Base-by-base conservation (phyloP, 2,329 filamentous ascomycete species). In the Aureobasidium pullulans region DNA sequence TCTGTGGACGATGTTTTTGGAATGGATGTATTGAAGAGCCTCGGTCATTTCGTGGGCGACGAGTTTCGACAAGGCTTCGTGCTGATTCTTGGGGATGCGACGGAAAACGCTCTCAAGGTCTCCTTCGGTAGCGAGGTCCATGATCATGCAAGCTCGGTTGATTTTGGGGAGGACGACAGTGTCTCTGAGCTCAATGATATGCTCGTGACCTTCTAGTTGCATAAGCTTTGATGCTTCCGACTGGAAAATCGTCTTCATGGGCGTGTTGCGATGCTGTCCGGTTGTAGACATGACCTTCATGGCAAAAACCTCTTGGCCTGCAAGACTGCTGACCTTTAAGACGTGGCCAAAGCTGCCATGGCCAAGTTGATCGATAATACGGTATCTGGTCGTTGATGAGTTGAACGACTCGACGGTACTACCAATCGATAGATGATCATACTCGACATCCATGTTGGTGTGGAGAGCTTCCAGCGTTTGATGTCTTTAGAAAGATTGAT, bases 11-110 rank as follows among this genome's bases (percentile, higher is more conserved):
- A 50, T 61, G 5, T 31, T 29, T 7, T 39, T 31, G 8, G 53
- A 47, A 23, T 61, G 52, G 31, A 61, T 42, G 29, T 43, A n/a
- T 7, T 43, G 28, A 6, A 59, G 32, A 11, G 56, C 56, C 13
- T 42, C 43, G 7, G 40, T 29, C 43, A 59, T 59, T 11, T 59
- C 32, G 13, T 48, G 28, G 37, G 43, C 15, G n/a, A 50, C 42
- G 15, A 10, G 29, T 28, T 48, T 32, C 16, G 42, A 34, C 9
- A 48, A 6, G 8, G 23, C 11, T 40, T 10, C 44, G n/a, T 47
- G 37, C 7, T 47, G 42, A 4, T 31, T 9, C 19, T 48, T 19
- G 10, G 43, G 28, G 11, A 48, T 34, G 19, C 28, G 54, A 29
- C 8, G 7, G 19, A 28, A 37, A 10, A 48, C 7, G 23, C 28